Percentiles rank a stretch among this genome's conserved stretches.
Conservation (phyloP, 2,329 filamentous ascomycete species). For the Aspergillus sp. region DNA sequence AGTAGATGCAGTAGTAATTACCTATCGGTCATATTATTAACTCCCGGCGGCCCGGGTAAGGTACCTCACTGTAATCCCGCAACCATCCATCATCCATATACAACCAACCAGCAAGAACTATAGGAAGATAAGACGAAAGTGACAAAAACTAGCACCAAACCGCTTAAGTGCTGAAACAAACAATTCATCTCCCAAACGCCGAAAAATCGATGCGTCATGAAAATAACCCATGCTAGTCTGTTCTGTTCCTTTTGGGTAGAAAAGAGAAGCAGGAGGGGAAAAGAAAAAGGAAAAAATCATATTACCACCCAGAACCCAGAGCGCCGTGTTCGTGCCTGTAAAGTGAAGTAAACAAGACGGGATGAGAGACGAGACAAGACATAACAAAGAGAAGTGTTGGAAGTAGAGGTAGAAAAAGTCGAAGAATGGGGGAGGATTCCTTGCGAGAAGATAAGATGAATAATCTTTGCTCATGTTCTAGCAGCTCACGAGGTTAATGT, state of each 20-base stretch:
- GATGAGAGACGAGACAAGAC: background rate
- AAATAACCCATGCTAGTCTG: background rate
- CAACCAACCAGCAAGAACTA: conserved; percentile 2
- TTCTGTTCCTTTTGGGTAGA: background rate
- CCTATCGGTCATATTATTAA: background rate
- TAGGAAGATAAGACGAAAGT: background rate
- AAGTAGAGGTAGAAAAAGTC: too few species aligned
- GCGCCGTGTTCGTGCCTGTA: background rate
- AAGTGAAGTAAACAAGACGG: background rate
- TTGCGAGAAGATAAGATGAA: too few species aligned
- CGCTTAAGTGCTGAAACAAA: background rate
- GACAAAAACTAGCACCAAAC: background rate
- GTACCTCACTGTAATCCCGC: background rate
- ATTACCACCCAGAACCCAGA: background rate
- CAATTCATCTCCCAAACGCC: background rate
- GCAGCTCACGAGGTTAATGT: conserved; percentile 85
- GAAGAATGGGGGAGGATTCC: too few species aligned
- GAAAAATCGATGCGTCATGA: conserved; percentile 1
- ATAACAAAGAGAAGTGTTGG: too few species aligned
- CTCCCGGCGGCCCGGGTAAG: background rate
- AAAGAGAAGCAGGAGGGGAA: background rate
- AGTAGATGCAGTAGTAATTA: background rate
- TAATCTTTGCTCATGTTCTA: conserved; percentile 16
- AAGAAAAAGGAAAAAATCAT: background rate
- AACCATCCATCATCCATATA: conserved; percentile 7